Base-by-base conservation (phyloP, 202 grass and related monocot species). In the Zizania palustris region DNA sequence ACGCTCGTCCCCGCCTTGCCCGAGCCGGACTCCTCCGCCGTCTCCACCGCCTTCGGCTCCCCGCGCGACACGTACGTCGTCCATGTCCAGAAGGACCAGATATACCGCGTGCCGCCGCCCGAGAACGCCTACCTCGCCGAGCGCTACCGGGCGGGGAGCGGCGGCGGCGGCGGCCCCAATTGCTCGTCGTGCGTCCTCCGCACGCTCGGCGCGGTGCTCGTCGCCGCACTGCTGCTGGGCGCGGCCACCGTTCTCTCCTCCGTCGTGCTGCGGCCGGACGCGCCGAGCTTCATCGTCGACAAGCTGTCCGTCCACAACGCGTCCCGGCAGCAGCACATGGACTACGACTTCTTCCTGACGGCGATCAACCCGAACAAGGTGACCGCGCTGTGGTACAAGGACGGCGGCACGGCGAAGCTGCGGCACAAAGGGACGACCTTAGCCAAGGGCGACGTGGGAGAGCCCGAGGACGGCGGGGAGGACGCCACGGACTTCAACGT, bases 11-110 rank as follows among this genome's bases (percentile, higher is more conserved):
- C 85, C 85, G 35, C 38, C 72, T 75, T 49, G 49, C 63, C 67
- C 62, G 80, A 80, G 7, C 60, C 74, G 4, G 19, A 68, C 41
- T 28, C 28, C 28, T 28, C 28, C 28, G 28, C 28, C 28, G 28
- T 28, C 28, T 28, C 28, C 28, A 28, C 28, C 28, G 28, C 28
- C 28, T 28, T 28, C 28, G 28, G 0, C 28, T 28, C 28, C 28
- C 28, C 28, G 18, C 64, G 12, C 38, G 70, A 87, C 59, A 98
- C 89, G 20, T 98, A 98, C 87, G 74, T 98, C 39, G 87, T 99
- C 69, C 81, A 92, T 42, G 85, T 95, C 44, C 89, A 88, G 7
- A 98, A 95, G 83, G 96, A 98, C 13, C 96, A 98, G 80, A 89
- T 95, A 70, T 98, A 95, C 80, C 89, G 85, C 10, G 81, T 98